Evolutionary conservation across 176 grass and related monocot species (phyloP).

Genomic region (Lolium perenne): DNA sequence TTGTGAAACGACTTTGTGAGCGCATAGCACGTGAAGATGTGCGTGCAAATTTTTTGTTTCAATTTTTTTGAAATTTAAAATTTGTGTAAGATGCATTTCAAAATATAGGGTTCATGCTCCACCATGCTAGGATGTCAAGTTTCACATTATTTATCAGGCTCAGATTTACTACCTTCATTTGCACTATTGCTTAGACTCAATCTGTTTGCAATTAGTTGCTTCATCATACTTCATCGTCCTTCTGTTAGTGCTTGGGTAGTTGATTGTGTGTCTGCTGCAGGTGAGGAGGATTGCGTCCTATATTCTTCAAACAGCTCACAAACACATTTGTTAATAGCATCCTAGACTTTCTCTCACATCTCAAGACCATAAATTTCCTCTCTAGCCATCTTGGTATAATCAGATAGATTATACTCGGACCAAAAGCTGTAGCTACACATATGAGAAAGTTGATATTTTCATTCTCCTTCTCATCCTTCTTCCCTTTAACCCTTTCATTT

Average conservation of each 20-base stretch:
- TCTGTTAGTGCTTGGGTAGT: background rate
- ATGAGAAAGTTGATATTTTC: too few species aligned
- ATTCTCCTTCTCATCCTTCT: too few species aligned
- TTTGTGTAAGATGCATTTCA: too few species aligned
- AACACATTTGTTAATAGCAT: background rate
- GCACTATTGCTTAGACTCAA: background rate
- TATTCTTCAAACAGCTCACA: background rate
- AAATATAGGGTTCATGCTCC: background rate
- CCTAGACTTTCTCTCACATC: background rate
- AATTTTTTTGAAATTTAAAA: too few species aligned
- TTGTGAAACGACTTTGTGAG: too few species aligned
- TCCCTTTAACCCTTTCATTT: too few species aligned
- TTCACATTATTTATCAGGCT: background rate
- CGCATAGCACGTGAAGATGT: too few species aligned
- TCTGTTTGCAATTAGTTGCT: background rate
- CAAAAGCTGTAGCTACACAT: slow-evolving; percentile 5
- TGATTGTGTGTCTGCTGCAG: too few species aligned
- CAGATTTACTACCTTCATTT: background rate
- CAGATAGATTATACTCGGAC: slow-evolving; percentile 20
- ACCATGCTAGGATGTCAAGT: background rate
- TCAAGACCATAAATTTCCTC: slow-evolving; percentile 6
- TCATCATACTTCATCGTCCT: background rate
- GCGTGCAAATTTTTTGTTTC: too few species aligned
- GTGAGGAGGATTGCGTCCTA: background rate
- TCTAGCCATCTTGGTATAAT: background rate